phyloP scores from a whole-genome alignment of 2,329 filamentous ascomycete species.

The Claviceps humidiphila region DNA sequence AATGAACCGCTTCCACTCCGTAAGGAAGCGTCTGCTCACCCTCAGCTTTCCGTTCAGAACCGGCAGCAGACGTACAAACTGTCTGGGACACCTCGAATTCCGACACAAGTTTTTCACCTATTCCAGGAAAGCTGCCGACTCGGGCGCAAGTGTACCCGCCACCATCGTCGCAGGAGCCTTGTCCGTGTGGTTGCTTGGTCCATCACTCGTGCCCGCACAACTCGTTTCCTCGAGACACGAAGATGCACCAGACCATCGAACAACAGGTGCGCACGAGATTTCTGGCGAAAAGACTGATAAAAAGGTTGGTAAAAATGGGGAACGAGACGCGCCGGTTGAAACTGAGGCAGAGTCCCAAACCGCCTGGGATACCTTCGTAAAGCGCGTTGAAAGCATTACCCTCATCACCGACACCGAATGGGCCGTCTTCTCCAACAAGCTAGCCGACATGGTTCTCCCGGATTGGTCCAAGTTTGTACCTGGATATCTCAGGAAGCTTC shows the following conservation, averaged over 20 bases:
- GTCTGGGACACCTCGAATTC: neutral
- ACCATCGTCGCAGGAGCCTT: conserved; percentile 23
- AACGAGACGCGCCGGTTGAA: conserved; percentile 8
- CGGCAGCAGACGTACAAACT: neutral
- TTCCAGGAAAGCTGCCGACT: neutral
- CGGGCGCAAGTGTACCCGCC: conserved; percentile 14
- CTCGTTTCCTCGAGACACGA: conserved; percentile 14
- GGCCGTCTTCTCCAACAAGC: conserved; percentile 37
- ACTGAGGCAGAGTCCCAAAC: conserved; percentile 17
- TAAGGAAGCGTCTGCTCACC: conserved; percentile 6
- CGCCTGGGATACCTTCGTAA: conserved; percentile 36
- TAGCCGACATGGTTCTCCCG: conserved; percentile 63
- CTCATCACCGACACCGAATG: conserved; percentile 42
- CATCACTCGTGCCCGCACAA: conserved; percentile 27
- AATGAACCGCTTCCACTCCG: conserved; percentile 7
- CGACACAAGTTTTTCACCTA: conserved; percentile 2
- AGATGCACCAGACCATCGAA: neutral
- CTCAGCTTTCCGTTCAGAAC: conserved; percentile 1
- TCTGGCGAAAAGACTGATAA: too few relatives aligned
- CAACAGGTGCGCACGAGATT: neutral
- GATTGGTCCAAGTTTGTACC: conserved; percentile 72
- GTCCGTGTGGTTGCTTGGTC: conserved; percentile 30
- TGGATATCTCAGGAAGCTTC: conserved; percentile 66
- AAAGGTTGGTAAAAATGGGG: conserved; percentile 4
- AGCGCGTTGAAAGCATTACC: conserved; percentile 39